These are phyloP conservation scores for Podosphaera leucotricha DNA, from an alignment of 2,329 filamentous ascomycete genomes.

Conservation along the genomic window DNA sequence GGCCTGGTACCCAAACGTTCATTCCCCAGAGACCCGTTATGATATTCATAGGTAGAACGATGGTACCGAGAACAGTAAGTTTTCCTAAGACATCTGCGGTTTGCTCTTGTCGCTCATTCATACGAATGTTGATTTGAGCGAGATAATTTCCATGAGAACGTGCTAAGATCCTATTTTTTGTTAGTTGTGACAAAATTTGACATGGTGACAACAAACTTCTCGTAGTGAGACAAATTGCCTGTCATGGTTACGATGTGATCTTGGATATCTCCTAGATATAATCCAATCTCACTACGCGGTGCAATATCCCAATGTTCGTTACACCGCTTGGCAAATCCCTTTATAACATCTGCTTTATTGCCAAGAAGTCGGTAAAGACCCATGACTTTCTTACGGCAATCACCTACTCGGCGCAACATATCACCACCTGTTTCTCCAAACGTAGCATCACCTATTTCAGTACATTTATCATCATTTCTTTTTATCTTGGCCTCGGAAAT, in stretches of 20 bases:
- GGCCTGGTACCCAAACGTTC: slow-evolving; percentile 92
- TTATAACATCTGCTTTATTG: slow-evolving; percentile 97
- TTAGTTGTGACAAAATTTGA: slow-evolving; percentile 3
- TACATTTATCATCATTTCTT: slow-evolving; percentile 23
- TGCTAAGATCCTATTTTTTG: slow-evolving; percentile 45
- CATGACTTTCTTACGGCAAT: slow-evolving; percentile 96
- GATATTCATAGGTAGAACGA: slow-evolving; percentile 96
- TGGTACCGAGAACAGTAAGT: slow-evolving; percentile 85
- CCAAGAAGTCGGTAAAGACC: slow-evolving; percentile 75
- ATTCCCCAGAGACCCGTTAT: slow-evolving; percentile 97
- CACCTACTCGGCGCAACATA: slow-evolving; percentile 80
- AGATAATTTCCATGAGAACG: slow-evolving; percentile 91
- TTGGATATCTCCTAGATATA: slow-evolving; percentile 94
- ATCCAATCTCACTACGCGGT: slow-evolving; percentile 81
- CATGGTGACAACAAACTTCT: slow-evolving; percentile 42
- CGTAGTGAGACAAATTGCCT: slow-evolving; percentile 81
- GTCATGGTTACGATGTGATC: slow-evolving; percentile 99
- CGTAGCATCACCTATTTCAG: slow-evolving; percentile 18
- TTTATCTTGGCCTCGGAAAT: slow-evolving; percentile 18
- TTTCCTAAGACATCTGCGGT: slow-evolving; percentile 89
- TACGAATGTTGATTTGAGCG: slow-evolving; percentile 96
- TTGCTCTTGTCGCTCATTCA: slow-evolving; percentile 93
- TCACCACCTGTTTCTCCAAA: slow-evolving; percentile 33
- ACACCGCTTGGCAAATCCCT: slow-evolving; percentile 93
- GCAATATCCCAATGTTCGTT: slow-evolving; percentile 97